These are phyloP conservation scores for Chlorella sp. DNA, from an alignment of 139 green algal genomes.

Conservation along the genomic window DNA sequence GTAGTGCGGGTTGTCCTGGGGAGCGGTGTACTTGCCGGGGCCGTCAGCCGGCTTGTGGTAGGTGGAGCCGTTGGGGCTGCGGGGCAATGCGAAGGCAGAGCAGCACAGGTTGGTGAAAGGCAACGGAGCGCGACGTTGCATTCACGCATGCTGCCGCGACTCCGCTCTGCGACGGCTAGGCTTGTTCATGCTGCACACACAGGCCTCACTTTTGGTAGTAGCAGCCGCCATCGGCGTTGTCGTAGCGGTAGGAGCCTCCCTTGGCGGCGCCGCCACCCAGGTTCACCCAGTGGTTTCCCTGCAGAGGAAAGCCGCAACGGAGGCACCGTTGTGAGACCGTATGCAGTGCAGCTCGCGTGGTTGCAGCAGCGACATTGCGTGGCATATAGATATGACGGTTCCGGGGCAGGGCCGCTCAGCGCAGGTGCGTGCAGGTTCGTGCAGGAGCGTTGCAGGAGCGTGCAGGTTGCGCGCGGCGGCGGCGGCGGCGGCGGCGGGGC, in stretches of 20 bases:
- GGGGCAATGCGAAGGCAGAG: neutral
- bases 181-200: neutral
- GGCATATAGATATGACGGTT: too few relatives aligned
- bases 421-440: too few relatives aligned
- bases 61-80: slow-evolving; percentile 4
- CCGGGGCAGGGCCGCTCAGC: too few relatives aligned
- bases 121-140: neutral
- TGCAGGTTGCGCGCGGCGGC: too few relatives aligned
- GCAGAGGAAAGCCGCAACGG: neutral
- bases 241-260: neutral
- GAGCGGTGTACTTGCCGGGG: neutral
- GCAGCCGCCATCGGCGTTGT: neutral
- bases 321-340: too few relatives aligned
- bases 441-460: too few relatives aligned
- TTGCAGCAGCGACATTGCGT: too few relatives aligned
- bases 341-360: too few relatives aligned
- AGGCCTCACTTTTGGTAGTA: slow-evolving; percentile 3
- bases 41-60: slow-evolving; percentile 1
- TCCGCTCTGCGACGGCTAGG: too few relatives aligned
- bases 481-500: too few relatives aligned
- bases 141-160: too few relatives aligned
- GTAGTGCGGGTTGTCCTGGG: neutral
- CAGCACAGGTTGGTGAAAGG: neutral
- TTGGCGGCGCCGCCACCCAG: neutral
- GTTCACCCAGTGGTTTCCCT: neutral